Percentiles rank a stretch among this genome's conserved stretches.
These are phyloP conservation scores for Hebeloma cylindrosporum DNA, from an alignment of 768 basidiomycete species.

Conservation along the genomic window DNA sequence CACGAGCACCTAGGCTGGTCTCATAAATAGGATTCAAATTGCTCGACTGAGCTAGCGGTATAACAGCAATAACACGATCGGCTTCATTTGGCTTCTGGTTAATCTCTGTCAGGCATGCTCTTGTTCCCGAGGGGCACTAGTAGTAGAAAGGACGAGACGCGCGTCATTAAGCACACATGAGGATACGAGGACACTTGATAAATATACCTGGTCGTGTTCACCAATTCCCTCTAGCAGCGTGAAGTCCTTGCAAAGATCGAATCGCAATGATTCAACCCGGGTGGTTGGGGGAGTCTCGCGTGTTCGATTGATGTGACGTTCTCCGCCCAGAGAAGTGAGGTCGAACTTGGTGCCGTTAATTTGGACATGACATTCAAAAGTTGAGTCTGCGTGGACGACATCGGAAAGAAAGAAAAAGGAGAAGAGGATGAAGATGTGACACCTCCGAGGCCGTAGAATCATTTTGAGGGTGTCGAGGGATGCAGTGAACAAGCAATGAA, in stretches of 20 bases:
- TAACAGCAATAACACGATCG: conserved; percentile 70
- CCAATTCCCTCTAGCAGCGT: conserved; percentile 42
- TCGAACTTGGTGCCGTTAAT: conserved; percentile 54
- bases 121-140: conserved; percentile 68
- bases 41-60: conserved; percentile 60
- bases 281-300: conserved; percentile 64
- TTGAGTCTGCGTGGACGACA: conserved; percentile 37
- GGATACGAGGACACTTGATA: conserved; percentile 1
- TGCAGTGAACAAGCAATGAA: conserved; percentile 5
- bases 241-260: conserved; percentile 70
- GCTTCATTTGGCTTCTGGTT: conserved; percentile 55
- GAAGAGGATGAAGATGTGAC: conserved; percentile 13
- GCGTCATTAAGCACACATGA: conserved; percentile 1
- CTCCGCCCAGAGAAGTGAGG: conserved; percentile 53
- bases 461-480: conserved; percentile 10
- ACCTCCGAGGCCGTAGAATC: conserved; percentile 21
- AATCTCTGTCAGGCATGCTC: conserved; percentile 70
- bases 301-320: conserved; percentile 49
- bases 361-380: conserved; percentile 55
- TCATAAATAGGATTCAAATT: conserved; percentile 32
- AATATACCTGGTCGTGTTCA: conserved; percentile 67
- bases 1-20: conserved; percentile 41
- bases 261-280: conserved; percentile 57
- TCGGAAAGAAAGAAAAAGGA: conserved; percentile 16
- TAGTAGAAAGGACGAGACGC: conserved; percentile 6